Conservation (phyloP, 768 basidiomycete genomes). For the Suillus clintonianus region DNA sequence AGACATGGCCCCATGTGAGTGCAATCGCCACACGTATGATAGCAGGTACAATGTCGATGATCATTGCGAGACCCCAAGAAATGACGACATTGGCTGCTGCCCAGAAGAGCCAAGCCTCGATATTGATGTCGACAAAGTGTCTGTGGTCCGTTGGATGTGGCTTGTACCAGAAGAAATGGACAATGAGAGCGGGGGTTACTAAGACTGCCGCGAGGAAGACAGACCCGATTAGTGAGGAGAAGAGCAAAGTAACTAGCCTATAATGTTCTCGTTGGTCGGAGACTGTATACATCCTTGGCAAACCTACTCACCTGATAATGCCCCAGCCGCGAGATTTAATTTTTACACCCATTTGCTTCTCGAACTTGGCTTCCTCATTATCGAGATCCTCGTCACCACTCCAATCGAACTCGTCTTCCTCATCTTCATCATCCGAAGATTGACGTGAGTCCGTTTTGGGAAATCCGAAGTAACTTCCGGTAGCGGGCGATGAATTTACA, state of each 20-base stretch:
- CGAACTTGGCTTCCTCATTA: conserved; percentile 69
- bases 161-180: conserved; percentile 74
- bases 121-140: conserved; percentile 61
- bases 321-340: conserved; percentile 50
- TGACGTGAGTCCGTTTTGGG: conserved; percentile 36
- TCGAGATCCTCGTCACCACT: conserved; percentile 75
- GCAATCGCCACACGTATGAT: conserved; percentile 53
- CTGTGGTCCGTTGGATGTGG: conserved; percentile 57
- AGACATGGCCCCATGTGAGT: conserved; percentile 73
- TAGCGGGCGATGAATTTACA: conserved; percentile 28
- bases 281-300: background rate
- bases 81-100: conserved; percentile 74
- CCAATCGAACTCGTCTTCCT: conserved; percentile 69
- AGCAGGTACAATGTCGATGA: conserved; percentile 68
- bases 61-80: conserved; percentile 77
- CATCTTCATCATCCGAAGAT: conserved; percentile 60
- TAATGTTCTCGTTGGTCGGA: conserved; percentile 3
- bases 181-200: conserved; percentile 58
- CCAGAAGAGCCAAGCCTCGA: conserved; percentile 83
- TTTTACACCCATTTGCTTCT: conserved; percentile 55
- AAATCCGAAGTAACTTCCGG: conserved; percentile 24
- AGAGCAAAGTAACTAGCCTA: conserved; percentile 62
- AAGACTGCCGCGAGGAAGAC: conserved; percentile 63
- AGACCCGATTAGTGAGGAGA: conserved; percentile 75
- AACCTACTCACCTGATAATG: conserved; percentile 53